Percentiles rank a stretch among this genome's conserved stretches.
phyloP scores from a whole-genome alignment of 2,329 filamentous ascomycete genomes.

The Exophiala mesophila region DNA sequence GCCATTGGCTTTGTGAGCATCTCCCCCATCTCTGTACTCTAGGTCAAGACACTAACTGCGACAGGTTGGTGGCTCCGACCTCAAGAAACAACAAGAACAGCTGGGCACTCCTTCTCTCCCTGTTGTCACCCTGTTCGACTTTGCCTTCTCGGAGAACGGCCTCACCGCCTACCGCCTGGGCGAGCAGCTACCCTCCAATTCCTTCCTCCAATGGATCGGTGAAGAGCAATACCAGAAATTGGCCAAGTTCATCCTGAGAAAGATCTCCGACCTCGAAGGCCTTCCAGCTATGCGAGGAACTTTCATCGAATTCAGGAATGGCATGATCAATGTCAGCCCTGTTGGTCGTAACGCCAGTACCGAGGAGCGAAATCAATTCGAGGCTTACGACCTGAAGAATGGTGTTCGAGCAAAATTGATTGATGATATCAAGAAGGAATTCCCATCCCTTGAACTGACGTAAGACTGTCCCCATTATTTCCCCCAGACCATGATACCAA shows the following conservation, averaged over 20 bases:
- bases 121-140: slow-evolving; percentile 89
- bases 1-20: slow-evolving; percentile 69
- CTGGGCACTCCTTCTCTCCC: slow-evolving; percentile 63
- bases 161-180: slow-evolving; percentile 86
- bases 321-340: slow-evolving; percentile 63
- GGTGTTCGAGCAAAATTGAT: slow-evolving; percentile 75
- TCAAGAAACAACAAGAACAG: slow-evolving; percentile 93
- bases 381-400: slow-evolving; percentile 73
- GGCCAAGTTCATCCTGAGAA: slow-evolving; percentile 55
- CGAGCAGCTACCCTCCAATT: slow-evolving; percentile 66
- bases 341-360: slow-evolving; percentile 72
- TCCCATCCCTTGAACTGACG: slow-evolving; percentile 79
- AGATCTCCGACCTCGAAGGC: slow-evolving; percentile 55
- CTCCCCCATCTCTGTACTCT: not conserved
- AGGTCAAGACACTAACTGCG: slow-evolving; percentile 4
- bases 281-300: slow-evolving; percentile 61
- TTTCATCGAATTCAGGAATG: slow-evolving; percentile 63
- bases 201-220: slow-evolving; percentile 88
- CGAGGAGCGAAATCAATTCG: slow-evolving; percentile 75
- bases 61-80: slow-evolving; percentile 77
- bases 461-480: too few species aligned
- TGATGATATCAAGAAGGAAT: slow-evolving; percentile 68
- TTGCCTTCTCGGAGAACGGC: slow-evolving; percentile 95
- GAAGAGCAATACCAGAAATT: slow-evolving; percentile 67
- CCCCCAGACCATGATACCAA: too few species aligned